These are phyloP conservation scores for Gossypium davidsonii DNA, from an alignment of 441 rosid species.

Conservation along the genomic window DNA sequence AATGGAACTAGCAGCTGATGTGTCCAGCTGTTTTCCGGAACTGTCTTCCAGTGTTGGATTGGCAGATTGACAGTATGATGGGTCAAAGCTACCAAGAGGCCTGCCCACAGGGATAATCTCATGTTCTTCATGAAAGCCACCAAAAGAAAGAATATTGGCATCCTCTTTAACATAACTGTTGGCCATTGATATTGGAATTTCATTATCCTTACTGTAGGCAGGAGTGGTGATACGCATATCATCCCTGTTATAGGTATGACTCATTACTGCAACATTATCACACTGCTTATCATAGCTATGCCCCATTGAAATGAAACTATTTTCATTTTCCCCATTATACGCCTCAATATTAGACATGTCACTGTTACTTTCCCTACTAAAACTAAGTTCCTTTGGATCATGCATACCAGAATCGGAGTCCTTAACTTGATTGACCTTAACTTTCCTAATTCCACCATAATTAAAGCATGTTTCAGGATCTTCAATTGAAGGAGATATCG, in stretches of 20 bases:
- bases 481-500: constrained; percentile 48
- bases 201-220: constrained; percentile 30
- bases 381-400: constrained; percentile 25
- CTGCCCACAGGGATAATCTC: constrained; percentile 33
- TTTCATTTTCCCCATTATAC: constrained; percentile 34
- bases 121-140: constrained; percentile 49
- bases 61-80: constrained; percentile 28
- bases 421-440: constrained; percentile 51
- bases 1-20: constrained; percentile 21
- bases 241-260: constrained; percentile 41
- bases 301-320: constrained; percentile 31
- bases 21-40: constrained; percentile 28
- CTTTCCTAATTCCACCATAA: constrained; percentile 51
- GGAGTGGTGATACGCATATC: constrained; percentile 31
- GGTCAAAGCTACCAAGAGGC: constrained; percentile 37
- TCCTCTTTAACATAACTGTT: constrained; percentile 38
- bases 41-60: constrained; percentile 32
- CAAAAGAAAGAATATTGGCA: constrained; percentile 51
- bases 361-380: constrained; percentile 21
- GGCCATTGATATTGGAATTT: constrained; percentile 23
- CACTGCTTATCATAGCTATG: constrained; percentile 26
- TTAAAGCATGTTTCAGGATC: constrained; percentile 38
- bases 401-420: constrained; percentile 31
- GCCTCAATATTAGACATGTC: constrained; percentile 36
- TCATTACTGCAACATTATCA: constrained; percentile 42